phyloP scores from a whole-genome alignment of 352 stramenopile species.

The Phytophthora cajani region DNA sequence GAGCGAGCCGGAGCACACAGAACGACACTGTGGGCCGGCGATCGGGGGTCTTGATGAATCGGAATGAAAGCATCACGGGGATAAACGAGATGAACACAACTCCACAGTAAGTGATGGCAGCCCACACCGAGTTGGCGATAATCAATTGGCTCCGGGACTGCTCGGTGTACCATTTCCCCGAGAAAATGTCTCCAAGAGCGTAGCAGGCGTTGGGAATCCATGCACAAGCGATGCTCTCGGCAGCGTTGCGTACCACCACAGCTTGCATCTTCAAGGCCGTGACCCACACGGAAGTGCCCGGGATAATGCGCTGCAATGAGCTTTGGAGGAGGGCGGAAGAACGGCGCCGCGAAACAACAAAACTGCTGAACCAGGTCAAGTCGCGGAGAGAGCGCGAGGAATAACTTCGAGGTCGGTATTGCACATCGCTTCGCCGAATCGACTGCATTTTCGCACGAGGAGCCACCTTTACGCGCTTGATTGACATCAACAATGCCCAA shows the following conservation, averaged over 20 bases:
- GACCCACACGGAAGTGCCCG: background rate
- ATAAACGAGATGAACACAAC: slow-evolving; percentile 10
- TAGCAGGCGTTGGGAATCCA: slow-evolving; percentile 20
- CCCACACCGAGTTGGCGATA: slow-evolving; percentile 21
- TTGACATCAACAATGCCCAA: background rate
- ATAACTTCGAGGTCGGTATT: background rate
- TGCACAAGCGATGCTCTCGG: slow-evolving; percentile 20
- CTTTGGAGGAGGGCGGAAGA: background rate
- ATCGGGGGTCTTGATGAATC: slow-evolving; percentile 11
- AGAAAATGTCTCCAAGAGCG: slow-evolving; percentile 22
- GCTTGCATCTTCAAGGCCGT: background rate
- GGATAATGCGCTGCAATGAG: background rate
- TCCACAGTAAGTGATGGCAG: slow-evolving; percentile 9
- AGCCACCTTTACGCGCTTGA: background rate
- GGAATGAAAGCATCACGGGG: slow-evolving; percentile 11
- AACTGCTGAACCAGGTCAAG: background rate
- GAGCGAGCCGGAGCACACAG: slow-evolving; percentile 11
- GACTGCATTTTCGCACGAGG: background rate
- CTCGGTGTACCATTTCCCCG: slow-evolving; percentile 4
- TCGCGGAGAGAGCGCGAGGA: background rate
- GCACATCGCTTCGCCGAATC: background rate
- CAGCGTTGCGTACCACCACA: slow-evolving; percentile 26
- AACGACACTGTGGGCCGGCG: background rate
- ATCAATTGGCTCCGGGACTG: slow-evolving; percentile 22
- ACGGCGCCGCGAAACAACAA: background rate